A percentile compares a stretch with the other conserved stretches of the same genome.
phyloP scores from a whole-genome alignment of 305 asterid genomes.

The Caryopteris hybrid region DNA sequence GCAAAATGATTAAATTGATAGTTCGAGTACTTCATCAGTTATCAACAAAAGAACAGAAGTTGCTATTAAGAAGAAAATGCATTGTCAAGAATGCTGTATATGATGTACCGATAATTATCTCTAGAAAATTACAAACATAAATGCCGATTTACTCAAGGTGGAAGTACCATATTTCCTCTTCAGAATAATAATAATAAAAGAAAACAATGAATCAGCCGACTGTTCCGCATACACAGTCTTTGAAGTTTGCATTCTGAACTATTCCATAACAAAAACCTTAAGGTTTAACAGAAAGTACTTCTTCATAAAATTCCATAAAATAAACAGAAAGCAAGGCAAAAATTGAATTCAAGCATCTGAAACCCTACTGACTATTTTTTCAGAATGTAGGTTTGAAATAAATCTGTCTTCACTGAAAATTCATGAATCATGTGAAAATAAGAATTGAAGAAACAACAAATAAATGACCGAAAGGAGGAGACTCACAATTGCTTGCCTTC shows the following conservation, averaged over 20 bases:
- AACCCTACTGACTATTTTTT: not conserved
- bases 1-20: no score
- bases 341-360: not conserved
- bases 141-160: no score
- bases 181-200: no score
- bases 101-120: no score
- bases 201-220: not conserved
- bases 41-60: no score
- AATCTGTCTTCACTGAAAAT: not conserved
- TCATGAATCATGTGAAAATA: not conserved
- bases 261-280: not conserved
- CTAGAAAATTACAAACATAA: no score
- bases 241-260: not conserved
- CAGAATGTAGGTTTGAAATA: not conserved
- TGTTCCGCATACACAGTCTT: not conserved
- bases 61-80: no score
- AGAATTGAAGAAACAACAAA: not conserved
- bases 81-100: no score
- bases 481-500: constrained; percentile 55
- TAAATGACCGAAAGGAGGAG: not conserved
- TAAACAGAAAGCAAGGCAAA: not conserved
- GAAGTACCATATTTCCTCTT: no score
- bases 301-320: not conserved
- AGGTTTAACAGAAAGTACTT: not conserved
- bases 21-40: no score